Base-by-base conservation (phyloP, 2,329 filamentous ascomycete species). In the Diaporthe sp. region DNA sequence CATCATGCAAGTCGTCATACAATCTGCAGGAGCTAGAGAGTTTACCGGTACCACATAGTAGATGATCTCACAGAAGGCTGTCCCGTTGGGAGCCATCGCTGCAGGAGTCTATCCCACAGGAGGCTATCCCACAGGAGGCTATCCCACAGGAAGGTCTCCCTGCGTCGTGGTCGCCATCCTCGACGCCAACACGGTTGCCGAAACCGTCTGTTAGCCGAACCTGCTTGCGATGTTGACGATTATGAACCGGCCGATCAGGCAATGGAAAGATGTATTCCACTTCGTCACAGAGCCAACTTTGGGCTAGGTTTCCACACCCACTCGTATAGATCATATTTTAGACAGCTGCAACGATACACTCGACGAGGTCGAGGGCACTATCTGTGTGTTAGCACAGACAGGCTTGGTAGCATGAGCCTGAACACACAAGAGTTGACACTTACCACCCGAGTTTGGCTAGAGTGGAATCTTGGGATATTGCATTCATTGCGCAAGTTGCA, bases 191-290 rank as follows among this genome's bases (percentile, higher is more conserved):
- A 19, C 10, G 22, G 37, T 71, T 55, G 12, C 53, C 46, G 22
- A 19, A 2, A 5, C 31, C 42, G n/a, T 62, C 46, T 22, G n/a
- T 51, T 10, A 34, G 53, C 13, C 12, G 25, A 15, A 46, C 39
- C 72, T 74, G 58, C 15, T 44, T 57, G 10, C n/a, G 9, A 34
- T 12, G 34, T 2, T 22, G 37, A 28, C 17, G 17, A 37, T 76
- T 67, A 76, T 67, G 42, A 25, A 51, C 51, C n/a, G 31, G 10
- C 37, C 51, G 31, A 46, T 37, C 67, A 37, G 74, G 72, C 19
- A 74, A 25, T 2, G 74, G 72, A 6, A 76, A 31, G 10, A 72
- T 74, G 58, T 76, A 76, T n/a, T 74, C 51, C 51, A 44, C 4
- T 19, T 49, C 8, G 22, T 6, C 19, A 25, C 28, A n/a, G 3